These are phyloP conservation scores for Dactylellina sp. DNA, from an alignment of 2,329 filamentous ascomycete genomes.

Conservation along the genomic window DNA sequence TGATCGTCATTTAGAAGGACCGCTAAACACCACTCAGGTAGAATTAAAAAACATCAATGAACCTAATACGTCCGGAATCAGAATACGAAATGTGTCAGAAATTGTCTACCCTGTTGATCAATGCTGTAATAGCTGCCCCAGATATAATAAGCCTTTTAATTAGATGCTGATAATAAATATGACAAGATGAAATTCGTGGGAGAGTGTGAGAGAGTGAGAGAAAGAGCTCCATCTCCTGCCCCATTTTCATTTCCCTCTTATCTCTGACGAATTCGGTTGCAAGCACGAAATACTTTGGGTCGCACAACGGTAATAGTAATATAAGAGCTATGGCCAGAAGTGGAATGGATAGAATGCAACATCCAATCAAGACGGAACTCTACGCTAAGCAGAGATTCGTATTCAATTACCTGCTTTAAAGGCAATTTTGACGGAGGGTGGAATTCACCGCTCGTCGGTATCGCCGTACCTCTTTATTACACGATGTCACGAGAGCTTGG, in stretches of 20 bases:
- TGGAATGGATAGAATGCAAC: conserved; percentile 16
- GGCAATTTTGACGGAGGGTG: not conserved
- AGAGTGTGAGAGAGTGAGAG: not conserved
- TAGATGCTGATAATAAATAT: conserved; percentile 38
- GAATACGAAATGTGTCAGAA: not conserved
- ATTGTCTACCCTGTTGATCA: not conserved
- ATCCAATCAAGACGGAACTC: conserved; percentile 9
- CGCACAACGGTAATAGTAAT: conserved; percentile 44
- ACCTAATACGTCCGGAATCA: conserved; percentile 7
- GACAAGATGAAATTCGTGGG: conserved; percentile 21
- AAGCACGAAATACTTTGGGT: conserved; percentile 26
- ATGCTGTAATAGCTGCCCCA: not conserved
- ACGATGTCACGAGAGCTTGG: conserved; percentile 18
- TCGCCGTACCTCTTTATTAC: conserved; percentile 33
- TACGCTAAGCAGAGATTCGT: not conserved
- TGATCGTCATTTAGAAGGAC: conserved; percentile 35
- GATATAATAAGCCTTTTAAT: conserved; percentile 10
- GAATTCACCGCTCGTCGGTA: not conserved
- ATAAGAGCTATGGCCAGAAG: conserved; percentile 30
- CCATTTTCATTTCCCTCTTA: conserved; percentile 38
- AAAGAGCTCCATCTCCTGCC: conserved; percentile 35
- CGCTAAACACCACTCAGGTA: conserved; percentile 29
- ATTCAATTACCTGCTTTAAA: not conserved
- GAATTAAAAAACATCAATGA: conserved; percentile 18
- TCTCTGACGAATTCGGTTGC: conserved; percentile 21